These are phyloP conservation scores for Geranium brycei DNA, from an alignment of 345 rosid genomes.

Conservation along the genomic window DNA sequence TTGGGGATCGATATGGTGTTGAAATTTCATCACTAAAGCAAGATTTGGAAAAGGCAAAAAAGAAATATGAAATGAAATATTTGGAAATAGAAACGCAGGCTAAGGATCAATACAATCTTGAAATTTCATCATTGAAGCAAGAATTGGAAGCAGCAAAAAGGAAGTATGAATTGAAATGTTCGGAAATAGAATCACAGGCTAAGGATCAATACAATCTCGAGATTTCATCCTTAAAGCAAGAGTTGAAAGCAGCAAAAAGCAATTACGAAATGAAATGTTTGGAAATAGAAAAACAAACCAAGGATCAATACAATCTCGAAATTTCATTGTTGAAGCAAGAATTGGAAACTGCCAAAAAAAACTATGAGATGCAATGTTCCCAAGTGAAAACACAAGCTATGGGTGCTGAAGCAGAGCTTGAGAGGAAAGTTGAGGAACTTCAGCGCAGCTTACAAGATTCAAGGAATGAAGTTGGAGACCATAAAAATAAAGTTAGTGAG, in stretches of 20 bases:
- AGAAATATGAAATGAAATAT: too few species aligned
- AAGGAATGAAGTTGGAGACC: slow-evolving; percentile 1
- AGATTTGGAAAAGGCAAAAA: too few species aligned
- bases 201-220: neutral
- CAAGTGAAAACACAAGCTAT: slow-evolving; percentile 50
- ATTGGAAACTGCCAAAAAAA: slow-evolving; percentile 33
- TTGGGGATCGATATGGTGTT: too few species aligned
- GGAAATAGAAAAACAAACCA: neutral
- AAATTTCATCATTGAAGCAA: too few species aligned
- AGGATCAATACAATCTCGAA: slow-evolving; percentile 12
- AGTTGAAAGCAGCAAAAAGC: slow-evolving; percentile 13
- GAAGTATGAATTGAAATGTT: too few species aligned
- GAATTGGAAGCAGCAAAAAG: too few species aligned
- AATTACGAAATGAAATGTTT: neutral
- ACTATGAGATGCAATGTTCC: slow-evolving; percentile 30
- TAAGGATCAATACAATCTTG: too few species aligned
- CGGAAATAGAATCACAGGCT: too few species aligned
- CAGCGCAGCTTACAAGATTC: slow-evolving; percentile 4
- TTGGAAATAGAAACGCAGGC: too few species aligned
- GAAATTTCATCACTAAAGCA: too few species aligned
- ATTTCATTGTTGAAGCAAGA: slow-evolving; percentile 30
- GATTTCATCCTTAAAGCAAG: slow-evolving; percentile 8
- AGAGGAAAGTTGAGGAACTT: slow-evolving; percentile 9
- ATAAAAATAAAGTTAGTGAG: neutral
- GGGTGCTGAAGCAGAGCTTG: slow-evolving; percentile 18